Conservation (phyloP, 2,329 filamentous ascomycete species). For the Microsporum canis region DNA sequence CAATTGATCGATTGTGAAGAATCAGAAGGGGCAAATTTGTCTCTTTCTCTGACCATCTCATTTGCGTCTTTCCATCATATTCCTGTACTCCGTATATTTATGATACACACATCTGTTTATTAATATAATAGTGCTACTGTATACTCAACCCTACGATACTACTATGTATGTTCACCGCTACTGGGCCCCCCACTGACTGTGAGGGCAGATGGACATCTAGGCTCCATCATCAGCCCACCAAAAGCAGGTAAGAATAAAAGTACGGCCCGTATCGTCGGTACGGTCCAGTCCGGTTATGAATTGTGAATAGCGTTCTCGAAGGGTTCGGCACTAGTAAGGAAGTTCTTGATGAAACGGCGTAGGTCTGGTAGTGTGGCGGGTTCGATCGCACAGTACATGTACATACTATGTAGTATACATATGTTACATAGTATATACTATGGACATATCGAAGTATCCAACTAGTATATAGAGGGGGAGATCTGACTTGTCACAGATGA, state of each 20-base stretch:
- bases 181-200: no score
- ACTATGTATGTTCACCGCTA: no score
- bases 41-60: neutral
- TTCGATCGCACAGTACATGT: neutral
- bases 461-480: neutral
- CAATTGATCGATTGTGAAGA: neutral
- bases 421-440: no score
- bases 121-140: no score
- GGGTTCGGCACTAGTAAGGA: neutral
- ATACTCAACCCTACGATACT: no score
- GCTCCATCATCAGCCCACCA: neutral
- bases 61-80: no score
- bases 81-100: no score
- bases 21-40: neutral
- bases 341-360: neutral
- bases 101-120: no score
- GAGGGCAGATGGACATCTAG: no score
- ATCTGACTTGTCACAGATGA: neutral
- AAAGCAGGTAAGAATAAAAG: neutral
- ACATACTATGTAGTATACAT: no score
- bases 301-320: neutral
- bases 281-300: neutral
- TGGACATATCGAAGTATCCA: no score
- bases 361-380: neutral
- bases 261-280: conserved; percentile 4